These are phyloP conservation scores for Aureobasidium sp. DNA, from an alignment of 2,329 filamentous ascomycete genomes.

Conservation along the genomic window DNA sequence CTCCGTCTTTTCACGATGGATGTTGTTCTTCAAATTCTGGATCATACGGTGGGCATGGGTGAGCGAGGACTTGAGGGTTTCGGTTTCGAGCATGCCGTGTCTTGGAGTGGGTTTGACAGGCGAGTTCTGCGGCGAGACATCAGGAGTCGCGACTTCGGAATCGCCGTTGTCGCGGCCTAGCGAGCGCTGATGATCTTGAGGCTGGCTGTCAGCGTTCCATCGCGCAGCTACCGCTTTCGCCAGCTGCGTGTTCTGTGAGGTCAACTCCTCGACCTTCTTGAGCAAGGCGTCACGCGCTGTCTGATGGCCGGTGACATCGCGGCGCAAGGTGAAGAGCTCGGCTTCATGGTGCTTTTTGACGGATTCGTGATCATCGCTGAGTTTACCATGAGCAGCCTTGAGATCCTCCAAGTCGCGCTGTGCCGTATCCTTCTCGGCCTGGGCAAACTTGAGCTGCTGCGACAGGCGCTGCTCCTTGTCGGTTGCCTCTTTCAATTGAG, in stretches of 20 bases:
- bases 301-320: conserved; percentile 70
- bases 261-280: conserved; percentile 79
- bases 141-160: conserved; percentile 55
- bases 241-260: conserved; percentile 82
- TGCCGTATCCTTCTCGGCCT: conserved; percentile 64
- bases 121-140: conserved; percentile 83
- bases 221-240: conserved; percentile 74
- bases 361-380: conserved; percentile 71
- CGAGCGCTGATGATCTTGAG: conserved; percentile 39
- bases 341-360: conserved; percentile 78
- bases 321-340: conserved; percentile 75
- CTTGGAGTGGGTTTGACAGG: conserved; percentile 87
- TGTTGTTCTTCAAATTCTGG: conserved; percentile 86
- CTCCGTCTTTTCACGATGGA: conserved; percentile 97
- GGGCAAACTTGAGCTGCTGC: conserved; percentile 60
- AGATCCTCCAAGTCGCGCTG: conserved; percentile 90
- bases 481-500: conserved; percentile 63
- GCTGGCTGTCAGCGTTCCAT: conserved; percentile 30
- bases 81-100: conserved; percentile 85
- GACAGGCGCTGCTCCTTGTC: conserved; percentile 78
- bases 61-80: conserved; percentile 89
- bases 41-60: conserved; percentile 95
- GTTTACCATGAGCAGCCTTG: conserved; percentile 67
- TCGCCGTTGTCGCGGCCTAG: conserved; percentile 54
- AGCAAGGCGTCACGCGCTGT: conserved; percentile 70